phyloP scores from a whole-genome alignment of 306 rosid genomes.

The Alnus rubra region DNA sequence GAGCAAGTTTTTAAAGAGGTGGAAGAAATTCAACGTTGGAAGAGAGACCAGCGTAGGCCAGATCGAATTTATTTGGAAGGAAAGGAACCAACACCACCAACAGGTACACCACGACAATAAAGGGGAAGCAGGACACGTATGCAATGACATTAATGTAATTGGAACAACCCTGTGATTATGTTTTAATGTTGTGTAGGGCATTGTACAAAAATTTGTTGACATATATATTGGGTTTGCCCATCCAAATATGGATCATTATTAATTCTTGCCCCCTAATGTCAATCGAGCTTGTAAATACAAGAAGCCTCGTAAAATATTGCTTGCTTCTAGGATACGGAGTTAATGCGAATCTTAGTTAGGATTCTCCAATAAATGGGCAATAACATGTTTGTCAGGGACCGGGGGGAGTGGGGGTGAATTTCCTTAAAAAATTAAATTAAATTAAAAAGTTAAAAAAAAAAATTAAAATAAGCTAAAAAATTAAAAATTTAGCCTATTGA shows the following conservation, averaged over 20 bases:
- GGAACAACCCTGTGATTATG: background rate
- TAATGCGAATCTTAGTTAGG: constrained; percentile 2
- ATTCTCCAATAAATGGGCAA: background rate
- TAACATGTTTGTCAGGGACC: no score
- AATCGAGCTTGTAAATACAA: background rate
- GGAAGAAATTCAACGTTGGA: background rate
- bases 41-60: background rate
- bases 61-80: background rate
- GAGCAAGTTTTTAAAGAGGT: no score
- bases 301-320: no score
- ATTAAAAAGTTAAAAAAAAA: no score
- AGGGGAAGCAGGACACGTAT: background rate
- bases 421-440: no score
- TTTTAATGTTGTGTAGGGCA: background rate
- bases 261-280: no score
- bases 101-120: background rate
- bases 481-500: no score
- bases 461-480: no score
- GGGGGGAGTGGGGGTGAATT: no score
- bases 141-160: background rate
- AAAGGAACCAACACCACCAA: background rate
- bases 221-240: background rate
- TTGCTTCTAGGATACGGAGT: background rate
- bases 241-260: background rate
- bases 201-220: background rate